phyloP scores from a whole-genome alignment of 805 yeast species.

The Pichia membranifaciens region DNA sequence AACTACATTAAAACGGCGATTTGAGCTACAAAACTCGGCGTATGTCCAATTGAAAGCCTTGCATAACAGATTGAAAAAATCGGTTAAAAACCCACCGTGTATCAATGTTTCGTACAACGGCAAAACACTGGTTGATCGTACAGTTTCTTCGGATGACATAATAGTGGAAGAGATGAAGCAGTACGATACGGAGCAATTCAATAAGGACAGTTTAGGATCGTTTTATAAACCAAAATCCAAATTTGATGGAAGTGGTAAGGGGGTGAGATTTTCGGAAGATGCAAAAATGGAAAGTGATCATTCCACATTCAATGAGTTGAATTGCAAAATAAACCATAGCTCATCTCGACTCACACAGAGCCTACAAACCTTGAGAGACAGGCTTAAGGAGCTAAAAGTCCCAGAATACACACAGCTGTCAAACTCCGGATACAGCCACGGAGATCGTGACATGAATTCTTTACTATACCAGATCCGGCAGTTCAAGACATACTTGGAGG shows the following conservation, averaged over 20 bases:
- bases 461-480: constrained; percentile 30
- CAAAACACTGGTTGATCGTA: constrained; percentile 32
- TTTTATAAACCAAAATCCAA: neutral
- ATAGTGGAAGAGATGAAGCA: constrained; percentile 6
- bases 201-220: neutral
- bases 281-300: constrained; percentile 1
- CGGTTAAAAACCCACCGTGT: constrained; percentile 32
- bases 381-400: constrained; percentile 24
- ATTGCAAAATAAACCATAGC: constrained; percentile 11
- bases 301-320: constrained; percentile 10
- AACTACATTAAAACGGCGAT: constrained; percentile 35
- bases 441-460: constrained; percentile 31
- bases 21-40: constrained; percentile 27
- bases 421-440: constrained; percentile 10
- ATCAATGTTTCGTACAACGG: constrained; percentile 40
- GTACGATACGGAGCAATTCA: constrained; percentile 2
- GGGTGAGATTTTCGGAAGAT: constrained; percentile 25
- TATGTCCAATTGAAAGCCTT: constrained; percentile 28
- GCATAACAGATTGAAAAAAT: constrained; percentile 22
- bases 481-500: constrained; percentile 28
- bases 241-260: constrained; percentile 16
- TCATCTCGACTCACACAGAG: constrained; percentile 21
- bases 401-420: constrained; percentile 22
- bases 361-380: constrained; percentile 26
- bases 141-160: constrained; percentile 22